Conservation (phyloP, 257 asterid genomes). For the Parsonsia alboflavescens region DNA sequence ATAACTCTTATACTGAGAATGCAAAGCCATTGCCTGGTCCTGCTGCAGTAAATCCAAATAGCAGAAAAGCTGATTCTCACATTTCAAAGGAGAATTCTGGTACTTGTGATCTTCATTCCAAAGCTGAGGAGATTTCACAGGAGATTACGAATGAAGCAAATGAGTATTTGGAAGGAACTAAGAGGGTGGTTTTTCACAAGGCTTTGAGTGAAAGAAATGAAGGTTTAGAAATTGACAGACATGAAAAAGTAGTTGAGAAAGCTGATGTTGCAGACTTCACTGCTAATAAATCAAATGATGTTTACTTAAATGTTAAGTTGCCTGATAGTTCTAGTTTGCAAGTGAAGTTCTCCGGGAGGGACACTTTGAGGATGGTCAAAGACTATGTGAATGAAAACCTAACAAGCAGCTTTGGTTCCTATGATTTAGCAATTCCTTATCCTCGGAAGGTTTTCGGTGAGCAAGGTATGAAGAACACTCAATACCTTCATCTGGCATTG, state of each 20-base stretch:
- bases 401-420: constrained; percentile 53
- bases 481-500: background rate
- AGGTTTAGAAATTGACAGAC: constrained; percentile 17
- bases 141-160: constrained; percentile 31
- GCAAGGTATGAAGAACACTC: constrained; percentile 47
- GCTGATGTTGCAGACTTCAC: constrained; percentile 34
- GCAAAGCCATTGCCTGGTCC: constrained; percentile 30
- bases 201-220: constrained; percentile 29
- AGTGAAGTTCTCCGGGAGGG: constrained; percentile 47
- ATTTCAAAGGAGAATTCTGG: constrained; percentile 23
- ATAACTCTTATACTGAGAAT: constrained; percentile 28
- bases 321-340: constrained; percentile 74
- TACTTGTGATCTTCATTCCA: constrained; percentile 20
- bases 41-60: constrained; percentile 25
- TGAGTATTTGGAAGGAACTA: constrained; percentile 24
- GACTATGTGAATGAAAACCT: constrained; percentile 50
- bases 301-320: constrained; percentile 64
- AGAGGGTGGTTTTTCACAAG: constrained; percentile 30
- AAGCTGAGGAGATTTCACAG: constrained; percentile 26
- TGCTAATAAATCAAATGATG: constrained; percentile 46
- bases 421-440: constrained; percentile 78
- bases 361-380: constrained; percentile 68
- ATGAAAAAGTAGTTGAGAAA: constrained; percentile 35
- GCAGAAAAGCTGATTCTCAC: constrained; percentile 24
- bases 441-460: constrained; percentile 83